A percentile compares a stretch with the other conserved stretches of the same genome.
Conservation (phyloP, 495 filamentous ascomycete species). For the Arthonia radiata region DNA sequence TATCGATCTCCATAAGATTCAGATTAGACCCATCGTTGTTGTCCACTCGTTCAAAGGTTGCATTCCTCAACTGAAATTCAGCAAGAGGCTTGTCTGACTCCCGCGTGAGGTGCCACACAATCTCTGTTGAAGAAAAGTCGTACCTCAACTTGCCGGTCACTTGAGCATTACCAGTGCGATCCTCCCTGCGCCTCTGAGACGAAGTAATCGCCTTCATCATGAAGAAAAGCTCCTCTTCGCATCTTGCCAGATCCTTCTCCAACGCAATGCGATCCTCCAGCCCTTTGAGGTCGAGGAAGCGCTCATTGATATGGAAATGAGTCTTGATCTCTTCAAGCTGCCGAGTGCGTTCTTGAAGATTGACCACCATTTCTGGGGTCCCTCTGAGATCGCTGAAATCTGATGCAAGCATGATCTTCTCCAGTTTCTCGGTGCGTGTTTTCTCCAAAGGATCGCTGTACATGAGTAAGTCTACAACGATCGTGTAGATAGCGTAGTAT, state of each 20-base stretch:
- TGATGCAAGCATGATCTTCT: conserved; percentile 98
- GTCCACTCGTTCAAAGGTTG: conserved; percentile 79
- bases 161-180: conserved; percentile 30
- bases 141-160: conserved; percentile 61
- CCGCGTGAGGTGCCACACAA: conserved; percentile 87
- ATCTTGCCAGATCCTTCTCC: conserved; percentile 66
- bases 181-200: conserved; percentile 67
- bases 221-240: conserved; percentile 96
- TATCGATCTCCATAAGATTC: conserved; percentile 68
- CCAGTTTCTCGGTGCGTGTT: conserved; percentile 69
- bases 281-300: conserved; percentile 63
- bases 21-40: conserved; percentile 91
- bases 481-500: conserved; percentile 94
- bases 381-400: conserved; percentile 95
- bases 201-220: conserved; percentile 99
- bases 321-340: conserved; percentile 94
- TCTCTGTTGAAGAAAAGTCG: conserved; percentile 73
- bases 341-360: conserved; percentile 71
- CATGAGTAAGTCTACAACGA: conserved; percentile 77
- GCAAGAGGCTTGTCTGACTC: conserved; percentile 71
- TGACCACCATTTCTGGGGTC: conserved; percentile 78
- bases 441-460: conserved; percentile 94
- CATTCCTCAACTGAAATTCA: conserved; percentile 75
- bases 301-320: conserved; percentile 79
- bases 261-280: conserved; percentile 74